These are phyloP conservation scores for Gilbertella persicaria DNA, from an alignment of 371 early-diverging fungal species.

Conservation along the genomic window DNA sequence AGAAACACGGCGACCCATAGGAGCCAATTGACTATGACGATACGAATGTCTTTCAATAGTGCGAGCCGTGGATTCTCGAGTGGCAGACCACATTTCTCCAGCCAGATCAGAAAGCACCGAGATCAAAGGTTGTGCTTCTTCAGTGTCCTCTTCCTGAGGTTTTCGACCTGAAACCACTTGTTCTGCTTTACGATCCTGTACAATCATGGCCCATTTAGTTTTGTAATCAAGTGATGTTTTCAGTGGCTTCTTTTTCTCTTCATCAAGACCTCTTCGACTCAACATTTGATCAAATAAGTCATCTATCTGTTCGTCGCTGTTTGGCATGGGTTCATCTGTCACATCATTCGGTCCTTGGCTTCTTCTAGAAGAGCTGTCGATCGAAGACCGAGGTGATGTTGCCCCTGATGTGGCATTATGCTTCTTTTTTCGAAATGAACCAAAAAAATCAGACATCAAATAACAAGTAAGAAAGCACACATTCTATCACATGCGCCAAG, in stretches of 20 bases:
- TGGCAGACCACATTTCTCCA: constrained; percentile 48
- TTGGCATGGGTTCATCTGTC: constrained; percentile 30
- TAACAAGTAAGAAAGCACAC: too few relatives aligned
- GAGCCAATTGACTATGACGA: constrained; percentile 14
- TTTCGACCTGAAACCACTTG: constrained; percentile 25
- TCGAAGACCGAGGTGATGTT: constrained; percentile 24
- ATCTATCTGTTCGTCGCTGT: constrained; percentile 34
- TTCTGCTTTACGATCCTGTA: constrained; percentile 45
- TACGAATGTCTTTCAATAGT: constrained; percentile 39
- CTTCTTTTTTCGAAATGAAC: constrained; percentile 25
- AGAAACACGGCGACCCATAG: constrained; percentile 12
- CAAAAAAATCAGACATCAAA: constrained; percentile 28
- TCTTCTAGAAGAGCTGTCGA: constrained; percentile 23
- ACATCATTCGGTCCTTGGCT: constrained; percentile 17
- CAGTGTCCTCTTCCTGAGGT: constrained; percentile 18
- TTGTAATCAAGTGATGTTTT: constrained; percentile 36
- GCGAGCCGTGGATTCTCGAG: constrained; percentile 40
- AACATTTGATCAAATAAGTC: constrained; percentile 52
- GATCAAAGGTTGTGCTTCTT: constrained; percentile 35
- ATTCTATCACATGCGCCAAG: too few relatives aligned
- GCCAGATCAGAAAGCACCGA: constrained; percentile 46
- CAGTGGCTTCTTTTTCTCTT: constrained; percentile 27
- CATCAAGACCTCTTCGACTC: constrained; percentile 37
- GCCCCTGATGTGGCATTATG: constrained; percentile 4
- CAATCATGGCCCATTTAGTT: constrained; percentile 51